Percentiles rank a stretch among this genome's conserved stretches.
Conservation (phyloP, 2,329 filamentous ascomycete species). For the Plenodomus tracheiphilus region DNA sequence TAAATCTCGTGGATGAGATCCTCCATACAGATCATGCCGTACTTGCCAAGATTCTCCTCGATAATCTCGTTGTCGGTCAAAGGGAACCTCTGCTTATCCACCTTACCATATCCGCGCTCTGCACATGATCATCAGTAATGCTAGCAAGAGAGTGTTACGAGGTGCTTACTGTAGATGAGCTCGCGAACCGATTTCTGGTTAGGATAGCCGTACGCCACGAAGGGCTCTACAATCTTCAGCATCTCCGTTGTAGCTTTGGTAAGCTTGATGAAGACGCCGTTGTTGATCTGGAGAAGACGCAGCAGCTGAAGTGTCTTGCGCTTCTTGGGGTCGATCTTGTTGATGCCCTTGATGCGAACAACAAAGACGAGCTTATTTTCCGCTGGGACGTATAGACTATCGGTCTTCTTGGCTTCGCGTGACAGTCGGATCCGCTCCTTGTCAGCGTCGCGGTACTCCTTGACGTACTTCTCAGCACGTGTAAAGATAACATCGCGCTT, state of each 20-base stretch:
- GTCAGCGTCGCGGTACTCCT: constrained; percentile 98
- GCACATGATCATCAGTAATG: constrained; percentile 10
- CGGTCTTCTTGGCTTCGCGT: constrained; percentile 87
- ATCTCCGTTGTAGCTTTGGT: constrained; percentile 98
- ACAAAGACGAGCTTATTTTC: constrained; percentile 98
- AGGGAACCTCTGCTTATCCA: constrained; percentile 96
- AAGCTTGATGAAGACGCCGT: constrained; percentile 95
- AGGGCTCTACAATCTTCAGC: constrained; percentile 97
- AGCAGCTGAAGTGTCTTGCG: constrained; percentile 99
- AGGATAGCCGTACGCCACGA: constrained; percentile 98
- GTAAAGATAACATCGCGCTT: constrained; percentile 99
- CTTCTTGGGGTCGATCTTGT: constrained; percentile 99
- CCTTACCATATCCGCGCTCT: constrained; percentile 91
- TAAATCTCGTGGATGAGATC: constrained; percentile 98
- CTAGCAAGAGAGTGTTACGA: constrained; percentile 59
- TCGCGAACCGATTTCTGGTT: constrained; percentile 99
- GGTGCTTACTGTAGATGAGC: constrained; percentile 98
- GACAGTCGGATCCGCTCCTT: constrained; percentile 95
- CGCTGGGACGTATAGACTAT: constrained; percentile 90
- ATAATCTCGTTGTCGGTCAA: constrained; percentile 98
- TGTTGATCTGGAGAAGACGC: constrained; percentile 99
- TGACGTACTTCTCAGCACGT: constrained; percentile 99
- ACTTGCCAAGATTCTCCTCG: constrained; percentile 95
- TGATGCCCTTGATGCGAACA: constrained; percentile 99
- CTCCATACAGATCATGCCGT: constrained; percentile 97